Conservation (phyloP, 1,284 basidiomycete species). For the Sparassis latifolia region DNA sequence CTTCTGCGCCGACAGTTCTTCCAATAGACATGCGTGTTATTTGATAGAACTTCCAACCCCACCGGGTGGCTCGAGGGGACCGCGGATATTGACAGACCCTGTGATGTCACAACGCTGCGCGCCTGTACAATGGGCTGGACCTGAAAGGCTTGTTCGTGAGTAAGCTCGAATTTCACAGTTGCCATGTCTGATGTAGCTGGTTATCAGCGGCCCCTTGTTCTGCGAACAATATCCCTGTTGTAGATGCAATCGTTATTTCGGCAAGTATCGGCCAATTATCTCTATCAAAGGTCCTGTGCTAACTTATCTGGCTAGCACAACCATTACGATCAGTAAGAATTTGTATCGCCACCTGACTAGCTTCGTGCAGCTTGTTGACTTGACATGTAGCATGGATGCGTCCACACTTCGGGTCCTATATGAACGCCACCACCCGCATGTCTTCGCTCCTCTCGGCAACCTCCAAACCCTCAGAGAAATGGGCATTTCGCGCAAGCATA, state of each 20-base stretch:
- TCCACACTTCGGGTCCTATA: constrained; percentile 42
- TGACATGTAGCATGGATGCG: constrained; percentile 41
- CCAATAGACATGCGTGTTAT: constrained; percentile 55
- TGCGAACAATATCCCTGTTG: constrained; percentile 53
- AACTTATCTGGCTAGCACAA: constrained; percentile 40
- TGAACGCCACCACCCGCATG: constrained; percentile 35
- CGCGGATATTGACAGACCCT: constrained; percentile 68
- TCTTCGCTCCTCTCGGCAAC: constrained; percentile 64
- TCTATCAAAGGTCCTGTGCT: too few species aligned
- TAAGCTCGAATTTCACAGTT: too few species aligned
- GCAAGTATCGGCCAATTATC: constrained; percentile 23
- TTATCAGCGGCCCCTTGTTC: constrained; percentile 46
- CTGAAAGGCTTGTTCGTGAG: constrained; percentile 32
- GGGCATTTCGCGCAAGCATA: constrained; percentile 32
- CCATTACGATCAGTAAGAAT: constrained; percentile 59
- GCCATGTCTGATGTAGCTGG: too few species aligned
- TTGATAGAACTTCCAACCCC: constrained; percentile 57
- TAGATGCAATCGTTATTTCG: constrained; percentile 61
- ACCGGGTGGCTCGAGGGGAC: constrained; percentile 37
- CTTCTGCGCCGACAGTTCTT: not conserved
- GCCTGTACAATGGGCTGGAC: constrained; percentile 47
- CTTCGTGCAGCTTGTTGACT: too few species aligned
- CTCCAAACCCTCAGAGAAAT: constrained; percentile 37
- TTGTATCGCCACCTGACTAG: too few species aligned
- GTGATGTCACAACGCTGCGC: constrained; percentile 62